Base-by-base conservation (phyloP, 352 stramenopile species). In the Phytophthora fragariaefolia region DNA sequence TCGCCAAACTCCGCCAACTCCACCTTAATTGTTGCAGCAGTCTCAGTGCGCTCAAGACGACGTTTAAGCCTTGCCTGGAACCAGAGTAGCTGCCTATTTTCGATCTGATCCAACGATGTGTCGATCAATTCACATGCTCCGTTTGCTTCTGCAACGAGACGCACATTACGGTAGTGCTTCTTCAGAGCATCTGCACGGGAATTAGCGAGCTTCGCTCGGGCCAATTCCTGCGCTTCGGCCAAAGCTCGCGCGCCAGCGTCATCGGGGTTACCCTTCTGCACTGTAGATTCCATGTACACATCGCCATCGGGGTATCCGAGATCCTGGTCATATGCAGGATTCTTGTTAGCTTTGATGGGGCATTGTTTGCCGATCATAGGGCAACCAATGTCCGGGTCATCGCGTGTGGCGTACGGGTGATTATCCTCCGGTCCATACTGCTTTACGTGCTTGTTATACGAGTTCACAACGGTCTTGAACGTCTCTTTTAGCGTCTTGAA, bases 401-500 rank as follows among this genome's bases (percentile, higher is more conserved):
- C 86, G 20, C 88, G 88, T 10, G 88, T 95, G 40, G 87, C 85
- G 60, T 97, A 97, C 36, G 81, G 85, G 65, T 98, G 92, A 38
- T 95, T 95, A 63, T 92, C 90, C 2, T 79, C 82, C 18, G 90
- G 91, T 56, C 92, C 92, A 64, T 97, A 98, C 69, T 98, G 87
- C 34, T 82, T 78, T 20, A 98, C 90, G 75, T 97, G 92, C 20
- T 86, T 80, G 68, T 97, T 90, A 69, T 96, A 98, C 22, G 90
- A 90, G 28, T 95, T 93, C 34, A 97, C 80, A 55, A 96, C 91
- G 3, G 87, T 93, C 74, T 98, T 98, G 77, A 97, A 97, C 24
- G 93, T 97, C 48, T 96, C 80, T 59, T 96, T 97, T 22, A 98
- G 82, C 32, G 89, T 90, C 69, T 97, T 95, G 70, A 96, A 98